Base-by-base conservation (phyloP, 1,284 basidiomycete genomes). In the Paramarasmius palmivorus region DNA sequence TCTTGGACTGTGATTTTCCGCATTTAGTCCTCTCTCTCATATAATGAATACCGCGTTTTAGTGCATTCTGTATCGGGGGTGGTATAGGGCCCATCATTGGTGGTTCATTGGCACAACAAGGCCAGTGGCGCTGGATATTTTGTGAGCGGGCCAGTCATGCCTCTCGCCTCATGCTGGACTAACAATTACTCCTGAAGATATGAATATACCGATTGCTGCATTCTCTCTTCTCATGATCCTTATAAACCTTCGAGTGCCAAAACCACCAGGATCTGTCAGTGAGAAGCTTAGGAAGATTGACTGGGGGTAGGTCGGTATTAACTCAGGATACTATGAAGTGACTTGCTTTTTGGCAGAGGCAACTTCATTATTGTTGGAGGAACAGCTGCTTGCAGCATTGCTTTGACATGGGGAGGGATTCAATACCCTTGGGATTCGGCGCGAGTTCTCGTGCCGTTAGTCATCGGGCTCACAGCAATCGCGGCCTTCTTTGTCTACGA, bases 331-430 rank as follows among this genome's bases (percentile, higher is more conserved):
- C n/a, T 26, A 15, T 29, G 8, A 17, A 26, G 19, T 17, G 3
- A 6, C 19, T 22, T 8, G 38, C 29, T 52, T 22, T 32, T 32
- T 23, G 19, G 34, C 52, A 78, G 76, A 12, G 77, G 76, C 1
- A 74, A 73, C 52, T 8, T 62, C 2, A 55, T 78, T 20, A 59
- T 76, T 19, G 67, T 75, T 10, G 57, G 58, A 1, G 63, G 68
- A n/a, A 63, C 73, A 0, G 65, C 65, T 1, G 58, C 67, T 1
- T 51, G 63, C 5, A 60, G 68, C 2, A 57, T 76, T n/a, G 74
- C 61, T 0, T 56, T 77, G 10, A 73, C 73, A 0, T 76, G 72
- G 70, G 75, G 68, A 4, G 75, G 76, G 3, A 65, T 71, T 6
- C 58, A 55, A 2, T 71, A 68, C 46, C 57, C 71, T 0, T 81